phyloP scores from a whole-genome alignment of 345 rosid species.

The Iberis pinnata region DNA sequence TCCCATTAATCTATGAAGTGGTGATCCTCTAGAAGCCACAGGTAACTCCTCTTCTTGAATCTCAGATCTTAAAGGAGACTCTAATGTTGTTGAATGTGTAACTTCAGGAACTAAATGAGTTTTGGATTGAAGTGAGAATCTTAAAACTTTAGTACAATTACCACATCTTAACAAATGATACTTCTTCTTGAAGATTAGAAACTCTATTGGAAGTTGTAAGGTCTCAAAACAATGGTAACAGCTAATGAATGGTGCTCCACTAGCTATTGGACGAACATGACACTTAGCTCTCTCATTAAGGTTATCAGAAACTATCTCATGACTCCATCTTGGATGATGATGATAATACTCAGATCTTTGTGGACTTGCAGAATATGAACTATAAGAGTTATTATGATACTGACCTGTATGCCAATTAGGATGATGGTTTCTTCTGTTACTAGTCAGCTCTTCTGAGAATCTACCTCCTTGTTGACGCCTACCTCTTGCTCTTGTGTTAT shows the following conservation, averaged over 20 bases:
- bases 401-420: constrained; percentile 35
- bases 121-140: constrained; percentile 48
- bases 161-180: constrained; percentile 63
- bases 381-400: constrained; percentile 26
- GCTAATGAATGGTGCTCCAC: constrained; percentile 67
- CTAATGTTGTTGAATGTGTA: constrained; percentile 18
- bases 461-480: constrained; percentile 29
- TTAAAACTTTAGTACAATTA: constrained; percentile 48
- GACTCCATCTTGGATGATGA: constrained; percentile 22
- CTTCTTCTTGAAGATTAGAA: constrained; percentile 48
- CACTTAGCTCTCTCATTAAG: constrained; percentile 38
- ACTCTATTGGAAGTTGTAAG: constrained; percentile 67
- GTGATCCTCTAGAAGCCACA: constrained; percentile 39
- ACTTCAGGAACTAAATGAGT: constrained; percentile 41
- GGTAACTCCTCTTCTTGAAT: constrained; percentile 28
- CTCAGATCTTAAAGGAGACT: constrained; percentile 31
- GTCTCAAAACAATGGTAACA: constrained; percentile 47
- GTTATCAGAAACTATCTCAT: constrained; percentile 36
- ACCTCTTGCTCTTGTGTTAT: constrained; percentile 20
- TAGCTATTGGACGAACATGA: constrained; percentile 59
- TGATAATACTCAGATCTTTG: constrained; percentile 43
- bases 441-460: constrained; percentile 40
- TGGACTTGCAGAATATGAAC: constrained; percentile 52
- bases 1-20: constrained; percentile 77
- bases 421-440: constrained; percentile 31